Evolutionary conservation across 192 early-diverging fungal genomes (phyloP).

Genomic region (Chytriomyces hyalinus): DNA sequence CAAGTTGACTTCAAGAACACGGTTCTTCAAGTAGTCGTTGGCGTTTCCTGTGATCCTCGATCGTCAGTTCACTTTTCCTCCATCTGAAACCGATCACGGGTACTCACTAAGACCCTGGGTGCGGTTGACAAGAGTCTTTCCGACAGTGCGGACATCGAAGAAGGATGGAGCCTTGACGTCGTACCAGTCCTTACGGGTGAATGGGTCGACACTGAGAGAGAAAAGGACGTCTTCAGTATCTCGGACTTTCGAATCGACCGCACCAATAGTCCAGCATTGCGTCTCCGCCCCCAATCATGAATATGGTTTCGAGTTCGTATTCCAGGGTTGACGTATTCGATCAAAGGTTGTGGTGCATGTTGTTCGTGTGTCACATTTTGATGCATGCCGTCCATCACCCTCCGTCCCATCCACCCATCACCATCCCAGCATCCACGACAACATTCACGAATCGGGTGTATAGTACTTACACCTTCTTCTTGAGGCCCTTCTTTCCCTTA

Average conservation of each 20-base stretch:
- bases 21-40: conserved; percentile 94
- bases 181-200: conserved; percentile 99
- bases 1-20: conserved; percentile 95
- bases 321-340: not conserved
- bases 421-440: not conserved
- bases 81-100: not conserved
- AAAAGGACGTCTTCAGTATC: not conserved
- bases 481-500: conserved; percentile 96
- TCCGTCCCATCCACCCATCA: not conserved
- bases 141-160: conserved; percentile 92
- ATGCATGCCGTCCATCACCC: not conserved
- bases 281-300: not conserved
- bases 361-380: not conserved
- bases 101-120: conserved; percentile 97
- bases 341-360: not conserved
- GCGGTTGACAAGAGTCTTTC: conserved; percentile 99
- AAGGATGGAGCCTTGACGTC: conserved; percentile 98
- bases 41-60: conserved; percentile 69
- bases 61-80: not conserved
- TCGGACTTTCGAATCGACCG: not conserved
- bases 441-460: not conserved
- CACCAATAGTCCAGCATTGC: not conserved
- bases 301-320: not conserved
- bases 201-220: conserved; percentile 87
- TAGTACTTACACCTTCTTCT: conserved; percentile 89